Base-by-base conservation (phyloP, 2,329 filamentous ascomycete genomes). In the Fusarium chlamydosporum region DNA sequence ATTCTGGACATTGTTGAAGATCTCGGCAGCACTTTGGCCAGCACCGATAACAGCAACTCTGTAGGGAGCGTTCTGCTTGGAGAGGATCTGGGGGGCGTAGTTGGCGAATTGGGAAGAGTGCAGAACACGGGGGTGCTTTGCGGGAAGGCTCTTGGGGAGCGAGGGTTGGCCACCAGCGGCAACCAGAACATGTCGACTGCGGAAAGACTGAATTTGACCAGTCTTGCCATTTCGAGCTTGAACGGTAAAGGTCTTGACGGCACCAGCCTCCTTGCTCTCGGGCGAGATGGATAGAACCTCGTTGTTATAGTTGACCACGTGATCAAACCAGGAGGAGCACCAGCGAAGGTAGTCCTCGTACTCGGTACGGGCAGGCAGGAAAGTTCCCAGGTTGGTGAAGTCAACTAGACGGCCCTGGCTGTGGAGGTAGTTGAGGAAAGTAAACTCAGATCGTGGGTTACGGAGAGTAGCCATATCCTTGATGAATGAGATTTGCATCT, bases 401-500 rank as follows among this genome's bases (percentile, higher is more conserved):
- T 95, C 90, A 48, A 97, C 88, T 38, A 98, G 85, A n/a, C 95
- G 87, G 57, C 86, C 86, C 73, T 96, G 91, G 72, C 87, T 81
- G 81, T 96, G 92, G 13, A 98, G 87, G 79, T 98, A 98, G 81
- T 97, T 97, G 76, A 97, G 84, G 81, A 97, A 98, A 15, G 95
- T 98, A 80, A 98, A 98, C 74, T 94, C 87, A 70, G 92, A 97
- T 68, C 91, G 88, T 9, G 95, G 95, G 77, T 98, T 90, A 60
- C 95, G 88, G 71, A 97, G 85, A 5, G 93, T 96, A 5, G 95
- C 95, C 79, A 98, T 88, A 77, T 98, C 95, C 82, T 98, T 98
- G 82, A 98, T 87, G 82, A 97, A 98, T 11, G 93, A 96, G 73
- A 98, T 98, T 78, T 98, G 95, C 95, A 98, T 98, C 81, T 92